Conservation (phyloP, 257 asterid genomes). For the Osmanthus fragrans region DNA sequence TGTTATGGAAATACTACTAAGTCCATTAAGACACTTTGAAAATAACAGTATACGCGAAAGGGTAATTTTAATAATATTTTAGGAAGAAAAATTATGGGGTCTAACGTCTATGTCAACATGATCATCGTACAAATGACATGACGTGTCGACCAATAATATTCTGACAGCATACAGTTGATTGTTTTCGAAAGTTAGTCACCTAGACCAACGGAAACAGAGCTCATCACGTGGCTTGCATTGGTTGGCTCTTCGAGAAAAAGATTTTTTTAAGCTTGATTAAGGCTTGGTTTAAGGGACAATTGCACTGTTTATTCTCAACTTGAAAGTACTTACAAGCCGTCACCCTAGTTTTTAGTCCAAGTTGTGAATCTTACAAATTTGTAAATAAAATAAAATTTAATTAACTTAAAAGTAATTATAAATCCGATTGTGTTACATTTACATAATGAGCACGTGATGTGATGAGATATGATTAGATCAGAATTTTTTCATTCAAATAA, state of each 20-base stretch:
- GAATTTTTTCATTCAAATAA: too few species aligned
- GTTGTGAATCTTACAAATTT: too few species aligned
- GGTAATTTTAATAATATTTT: conserved; percentile 17
- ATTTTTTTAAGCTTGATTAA: not conserved
- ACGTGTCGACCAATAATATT: conserved; percentile 24
- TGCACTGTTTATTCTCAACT: too few species aligned
- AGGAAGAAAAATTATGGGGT: not conserved
- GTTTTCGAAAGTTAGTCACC: conserved; percentile 4
- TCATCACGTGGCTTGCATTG: conserved; percentile 28
- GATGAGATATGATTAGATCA: too few species aligned
- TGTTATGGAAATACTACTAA: not conserved
- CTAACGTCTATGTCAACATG: conserved; percentile 19
- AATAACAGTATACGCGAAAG: not conserved
- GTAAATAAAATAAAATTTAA: too few species aligned
- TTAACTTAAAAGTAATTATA: too few species aligned
- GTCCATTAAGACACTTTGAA: not conserved
- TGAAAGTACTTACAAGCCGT: too few species aligned
- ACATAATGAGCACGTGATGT: too few species aligned
- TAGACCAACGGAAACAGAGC: conserved; percentile 23
- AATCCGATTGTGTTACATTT: too few species aligned
- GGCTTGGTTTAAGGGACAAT: too few species aligned
- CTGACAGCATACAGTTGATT: conserved; percentile 28
- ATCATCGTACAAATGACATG: conserved; percentile 47
- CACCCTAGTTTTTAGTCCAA: too few species aligned
- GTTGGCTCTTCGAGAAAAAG: not conserved